Evolutionary conservation across 768 basidiomycete species (phyloP).

Genomic region (Pleurotus salmoneostramineus): DNA sequence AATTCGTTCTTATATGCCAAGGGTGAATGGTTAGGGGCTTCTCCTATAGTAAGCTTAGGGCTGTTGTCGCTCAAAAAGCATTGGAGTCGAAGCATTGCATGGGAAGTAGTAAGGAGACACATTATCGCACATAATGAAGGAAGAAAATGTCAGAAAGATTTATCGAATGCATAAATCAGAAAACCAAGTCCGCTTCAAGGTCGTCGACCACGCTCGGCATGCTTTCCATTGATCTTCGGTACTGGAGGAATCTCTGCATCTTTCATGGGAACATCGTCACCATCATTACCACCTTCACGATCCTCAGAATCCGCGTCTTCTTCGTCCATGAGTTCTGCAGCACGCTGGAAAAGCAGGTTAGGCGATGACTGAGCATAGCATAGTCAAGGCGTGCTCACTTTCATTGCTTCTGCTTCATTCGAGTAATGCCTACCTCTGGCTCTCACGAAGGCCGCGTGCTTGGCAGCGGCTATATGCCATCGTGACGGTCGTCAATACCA

Average conservation of each 20-base stretch:
- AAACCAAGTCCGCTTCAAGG: neutral
- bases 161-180: neutral
- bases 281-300: slow-evolving; percentile 17
- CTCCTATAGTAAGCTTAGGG: too few species aligned
- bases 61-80: too few species aligned
- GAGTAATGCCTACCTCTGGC: slow-evolving; percentile 85
- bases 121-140: neutral
- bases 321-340: slow-evolving; percentile 56
- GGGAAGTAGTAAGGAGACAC: too few species aligned
- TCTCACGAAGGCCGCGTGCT: slow-evolving; percentile 77
- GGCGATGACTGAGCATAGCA: neutral
- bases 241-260: slow-evolving; percentile 11
- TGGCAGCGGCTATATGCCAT: slow-evolving; percentile 57
- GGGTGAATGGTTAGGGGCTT: too few species aligned
- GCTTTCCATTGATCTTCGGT: slow-evolving; percentile 9
- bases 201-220: slow-evolving; percentile 3
- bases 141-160: neutral
- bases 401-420: slow-evolving; percentile 92
- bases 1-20: too few species aligned
- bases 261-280: slow-evolving; percentile 21
- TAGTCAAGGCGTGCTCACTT: slow-evolving; percentile 41
- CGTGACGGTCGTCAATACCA: neutral
- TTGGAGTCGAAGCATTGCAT: too few species aligned
- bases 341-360: slow-evolving; percentile 40
- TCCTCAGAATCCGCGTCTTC: slow-evolving; percentile 54